Base-by-base conservation (phyloP, 768 basidiomycete genomes). In the Paxillus rubicundulus region DNA sequence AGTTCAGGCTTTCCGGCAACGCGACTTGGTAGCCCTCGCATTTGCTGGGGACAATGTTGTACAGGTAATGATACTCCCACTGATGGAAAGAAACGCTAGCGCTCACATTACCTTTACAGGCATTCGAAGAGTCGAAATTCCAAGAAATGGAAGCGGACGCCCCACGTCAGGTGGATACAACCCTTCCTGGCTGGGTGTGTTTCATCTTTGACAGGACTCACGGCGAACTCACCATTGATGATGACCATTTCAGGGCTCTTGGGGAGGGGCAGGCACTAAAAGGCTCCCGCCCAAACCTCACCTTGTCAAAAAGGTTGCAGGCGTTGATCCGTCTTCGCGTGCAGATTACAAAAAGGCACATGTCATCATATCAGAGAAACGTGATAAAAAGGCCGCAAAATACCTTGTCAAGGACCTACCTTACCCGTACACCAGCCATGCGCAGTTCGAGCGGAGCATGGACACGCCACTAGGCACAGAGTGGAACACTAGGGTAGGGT, bases 41-140 rank as follows among this genome's bases (percentile, higher is more conserved):
- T 99, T 99, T 73, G 96, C 95, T 2, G 95, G 93, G 2, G 97
- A 99, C 69, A 92, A 98, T 58, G 96, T 98, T 30, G 85, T 97
- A 6, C 85, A 89, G 71, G 92, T 92, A 61, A 32, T 64, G 27
- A 7, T 1, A 13, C 17, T 17, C 5, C 2, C 5, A 9, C 12
- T 28, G 32, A 16, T 4, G 3, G 2, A 18, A 5, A 1, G 16
- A 13, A 10, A 3, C 33, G 41, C 39, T 45, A 24, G 46, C 45
- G 14, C 0, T 24, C 51, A 43, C 48, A 24, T 50, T 45, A 21
- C 59, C 37, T 21, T 37, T 21, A 14, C 41, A 95, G 92, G 87
- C 89, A 49, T 99, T 99, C 63, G 86, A 84, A 58, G 86, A 86
- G 53, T 81, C 84, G 34, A 98, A 98, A 68, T 79, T 80, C 44